Evolutionary conservation across 371 early-diverging fungal genomes (phyloP), one percentile per base, ranked within the genome.

Genomic region (Syncephalastrum monosporum): DNA sequence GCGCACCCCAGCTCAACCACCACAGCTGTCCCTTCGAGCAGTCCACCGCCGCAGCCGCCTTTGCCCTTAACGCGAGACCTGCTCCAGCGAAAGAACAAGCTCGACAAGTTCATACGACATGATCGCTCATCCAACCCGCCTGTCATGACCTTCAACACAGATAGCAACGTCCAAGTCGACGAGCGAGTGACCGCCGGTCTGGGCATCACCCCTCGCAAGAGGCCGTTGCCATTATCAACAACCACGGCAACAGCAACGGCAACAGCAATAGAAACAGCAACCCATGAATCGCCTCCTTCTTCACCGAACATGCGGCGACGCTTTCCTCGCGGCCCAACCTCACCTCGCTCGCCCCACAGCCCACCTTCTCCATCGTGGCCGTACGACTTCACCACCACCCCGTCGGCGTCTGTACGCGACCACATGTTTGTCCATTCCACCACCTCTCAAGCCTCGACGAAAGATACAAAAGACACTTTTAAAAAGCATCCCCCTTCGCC

Each of bases 21-120:
- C 38, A 19, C 19, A 6, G 19, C 13, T 17, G 21, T 41, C 21
- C 7, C n/a, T 56, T 33, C 38, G 12, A 33, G 38, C 8, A 33
- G 38, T 10, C 10, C 16, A 12, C 42, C 60, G 8, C 2, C 21
- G 49, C 57, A 29, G 14, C 29, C 4, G 38, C 66, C 75, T 23
- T 56, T 79, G 42, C 79, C 79, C 8, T 53, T 79, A 4, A 79
- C 79, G n/a, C 71, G 74, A 50, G 79, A 79, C 48, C 42, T 73
- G 10, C 42, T 79, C 5, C 57, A 55, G 47, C 33, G 74, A 53
- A 79, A 79, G 51, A 70, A 79, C 55, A 75, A 73, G 47, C 29
- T 79, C 2, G 79, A 79, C 46, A 60, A 51, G 16, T 44, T 75
- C 14, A 42, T 67, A 25, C 55, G 60, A 41, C 58, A 69, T 38